Conservation (phyloP, 306 rosid species). For the Vigna trinervia region DNA sequence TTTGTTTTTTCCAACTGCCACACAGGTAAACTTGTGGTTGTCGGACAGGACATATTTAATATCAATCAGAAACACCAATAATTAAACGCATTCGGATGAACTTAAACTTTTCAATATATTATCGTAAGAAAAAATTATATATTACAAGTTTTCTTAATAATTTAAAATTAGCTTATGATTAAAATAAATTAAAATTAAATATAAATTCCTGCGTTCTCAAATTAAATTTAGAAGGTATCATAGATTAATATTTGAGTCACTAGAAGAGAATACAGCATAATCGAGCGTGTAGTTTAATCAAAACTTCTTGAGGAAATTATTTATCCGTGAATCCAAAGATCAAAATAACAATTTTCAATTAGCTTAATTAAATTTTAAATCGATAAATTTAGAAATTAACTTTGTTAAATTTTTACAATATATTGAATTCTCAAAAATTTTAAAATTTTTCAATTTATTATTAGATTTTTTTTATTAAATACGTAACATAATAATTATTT, state of each 20-base stretch:
- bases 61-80: background rate
- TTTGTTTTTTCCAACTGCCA: conserved; percentile 15
- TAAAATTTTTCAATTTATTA: too few relatives aligned
- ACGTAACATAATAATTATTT: too few relatives aligned
- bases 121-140: background rate
- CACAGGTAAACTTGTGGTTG: background rate
- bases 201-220: background rate
- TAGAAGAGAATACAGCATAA: too few relatives aligned
- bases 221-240: too few relatives aligned
- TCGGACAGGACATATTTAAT: background rate
- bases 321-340: background rate
- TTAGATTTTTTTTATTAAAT: too few relatives aligned
- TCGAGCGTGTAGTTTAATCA: background rate
- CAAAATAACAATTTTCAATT: background rate
- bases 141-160: background rate
- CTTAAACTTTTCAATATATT: too few relatives aligned
- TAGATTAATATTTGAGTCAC: too few relatives aligned
- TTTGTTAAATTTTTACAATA: too few relatives aligned
- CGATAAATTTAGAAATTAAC: too few relatives aligned
- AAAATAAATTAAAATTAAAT: background rate
- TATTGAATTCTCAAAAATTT: too few relatives aligned
- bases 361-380: too few relatives aligned
- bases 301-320: background rate
- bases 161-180: background rate
- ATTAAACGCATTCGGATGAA: too few relatives aligned